A percentile compares a stretch with the other conserved stretches of the same genome.
Conservation (phyloP, 164 flowering plant species). For the Chloranthus sessilifolius region DNA sequence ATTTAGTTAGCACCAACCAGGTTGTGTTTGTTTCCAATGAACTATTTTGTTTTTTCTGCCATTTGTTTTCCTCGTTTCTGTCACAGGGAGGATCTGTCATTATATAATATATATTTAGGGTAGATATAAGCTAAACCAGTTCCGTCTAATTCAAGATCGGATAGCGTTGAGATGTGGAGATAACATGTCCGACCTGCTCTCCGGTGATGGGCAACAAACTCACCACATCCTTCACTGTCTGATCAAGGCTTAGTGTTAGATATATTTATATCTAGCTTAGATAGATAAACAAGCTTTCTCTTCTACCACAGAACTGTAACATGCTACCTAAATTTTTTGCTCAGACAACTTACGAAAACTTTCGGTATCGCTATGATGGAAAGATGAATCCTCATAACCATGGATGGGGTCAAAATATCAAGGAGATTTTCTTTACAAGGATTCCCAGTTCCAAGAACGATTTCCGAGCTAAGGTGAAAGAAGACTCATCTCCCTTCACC, state of each 20-base stretch:
- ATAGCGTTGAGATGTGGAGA: too few relatives aligned
- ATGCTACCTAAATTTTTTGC: conserved; percentile 16
- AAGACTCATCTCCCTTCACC: conserved; percentile 17
- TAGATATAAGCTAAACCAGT: background rate
- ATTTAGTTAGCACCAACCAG: conserved; percentile 66
- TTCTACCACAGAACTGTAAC: too few relatives aligned
- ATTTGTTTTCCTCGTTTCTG: background rate
- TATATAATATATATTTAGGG: too few relatives aligned
- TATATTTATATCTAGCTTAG: too few relatives aligned
- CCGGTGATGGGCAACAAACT: too few relatives aligned
- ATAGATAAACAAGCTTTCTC: too few relatives aligned
- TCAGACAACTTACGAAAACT: conserved; percentile 90
- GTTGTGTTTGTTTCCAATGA: conserved; percentile 15
- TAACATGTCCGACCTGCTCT: background rate
- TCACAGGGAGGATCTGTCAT: too few relatives aligned
- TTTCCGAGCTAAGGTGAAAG: conserved; percentile 45
- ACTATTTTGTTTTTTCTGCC: background rate
- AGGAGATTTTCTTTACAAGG: conserved; percentile 47
- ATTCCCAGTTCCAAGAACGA: conserved; percentile 50
- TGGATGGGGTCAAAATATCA: conserved; percentile 40
- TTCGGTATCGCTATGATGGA: conserved; percentile 56
- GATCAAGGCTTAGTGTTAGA: too few relatives aligned
- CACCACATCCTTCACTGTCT: too few relatives aligned
- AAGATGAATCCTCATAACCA: conserved; percentile 58
- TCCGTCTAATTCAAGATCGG: too few relatives aligned